Percentiles rank a stretch among this genome's conserved stretches.
Conservation (phyloP, 2,329 filamentous ascomycete species). For the Arachnopeziza araneosa region DNA sequence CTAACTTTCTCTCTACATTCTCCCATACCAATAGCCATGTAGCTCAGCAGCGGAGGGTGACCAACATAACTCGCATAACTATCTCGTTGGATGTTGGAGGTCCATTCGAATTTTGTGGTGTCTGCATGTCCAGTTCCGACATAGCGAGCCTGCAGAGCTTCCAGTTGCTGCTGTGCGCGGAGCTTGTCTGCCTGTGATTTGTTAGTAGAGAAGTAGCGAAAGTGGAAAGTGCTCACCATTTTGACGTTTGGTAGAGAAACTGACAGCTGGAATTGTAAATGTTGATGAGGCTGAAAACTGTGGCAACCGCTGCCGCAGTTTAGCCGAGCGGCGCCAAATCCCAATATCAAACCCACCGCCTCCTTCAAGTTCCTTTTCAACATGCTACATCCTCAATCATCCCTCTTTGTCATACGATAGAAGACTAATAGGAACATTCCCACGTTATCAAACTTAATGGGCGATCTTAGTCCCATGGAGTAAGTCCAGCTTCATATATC, state of each 20-base stretch:
- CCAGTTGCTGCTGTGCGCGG: conserved; percentile 94
- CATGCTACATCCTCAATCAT: neutral
- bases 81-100: conserved; percentile 91
- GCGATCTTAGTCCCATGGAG: neutral
- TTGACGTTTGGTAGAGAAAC: neutral
- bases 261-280: neutral
- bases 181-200: conserved; percentile 80
- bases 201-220: neutral
- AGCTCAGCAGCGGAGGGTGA: conserved; percentile 80
- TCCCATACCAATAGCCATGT: conserved; percentile 85
- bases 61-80: conserved; percentile 85
- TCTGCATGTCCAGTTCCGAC: conserved; percentile 94
- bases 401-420: neutral
- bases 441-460: neutral
- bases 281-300: neutral
- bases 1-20: conserved; percentile 77
- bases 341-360: neutral
- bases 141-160: conserved; percentile 92
- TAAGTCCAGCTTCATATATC: neutral
- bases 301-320: neutral
- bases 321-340: neutral
- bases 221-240: neutral
- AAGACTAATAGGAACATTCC: neutral
- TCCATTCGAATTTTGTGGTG: conserved; percentile 97
- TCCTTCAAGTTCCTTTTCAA: neutral